These are phyloP conservation scores for Moesziomyces antarcticus DNA, from an alignment of 1,284 basidiomycete genomes.

Conservation along the genomic window DNA sequence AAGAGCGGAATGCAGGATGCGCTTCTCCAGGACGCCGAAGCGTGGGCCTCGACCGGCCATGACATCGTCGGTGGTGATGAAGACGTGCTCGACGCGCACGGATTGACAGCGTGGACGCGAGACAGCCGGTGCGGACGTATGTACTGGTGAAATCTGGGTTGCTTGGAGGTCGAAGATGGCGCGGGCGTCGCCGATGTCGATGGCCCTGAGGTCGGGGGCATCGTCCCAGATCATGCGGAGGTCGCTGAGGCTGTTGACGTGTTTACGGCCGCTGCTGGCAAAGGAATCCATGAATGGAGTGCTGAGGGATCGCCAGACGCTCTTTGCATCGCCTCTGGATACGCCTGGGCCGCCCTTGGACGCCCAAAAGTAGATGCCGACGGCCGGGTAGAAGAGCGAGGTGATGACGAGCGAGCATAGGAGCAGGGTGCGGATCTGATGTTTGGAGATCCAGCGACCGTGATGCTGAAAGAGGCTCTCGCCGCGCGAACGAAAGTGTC, in stretches of 20 bases:
- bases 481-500: constrained; percentile 28
- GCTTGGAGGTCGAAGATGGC: constrained; percentile 24
- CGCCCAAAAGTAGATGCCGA: constrained; percentile 65
- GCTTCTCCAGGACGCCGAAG: constrained; percentile 57
- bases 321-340: constrained; percentile 54
- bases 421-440: constrained; percentile 91
- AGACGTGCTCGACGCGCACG: constrained; percentile 61
- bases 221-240: constrained; percentile 66
- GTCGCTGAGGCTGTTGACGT: constrained; percentile 62
- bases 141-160: background rate
- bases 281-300: constrained; percentile 63
- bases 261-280: constrained; percentile 52
- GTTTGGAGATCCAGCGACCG: constrained; percentile 68
- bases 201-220: constrained; percentile 53
- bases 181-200: constrained; percentile 50
- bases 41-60: constrained; percentile 55
- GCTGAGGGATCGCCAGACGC: constrained; percentile 61
- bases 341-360: constrained; percentile 63
- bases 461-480: constrained; percentile 48
- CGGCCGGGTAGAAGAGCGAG: constrained; percentile 78
- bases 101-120: constrained; percentile 41
- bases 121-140: constrained; percentile 1
- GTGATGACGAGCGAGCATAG: constrained; percentile 95
- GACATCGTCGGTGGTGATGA: constrained; percentile 63
- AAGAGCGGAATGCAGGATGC: constrained; percentile 56